Evolutionary conservation across 2,329 filamentous ascomycete genomes (phyloP).

Genomic region (Monilinia vaccinii-corymbosi): DNA sequence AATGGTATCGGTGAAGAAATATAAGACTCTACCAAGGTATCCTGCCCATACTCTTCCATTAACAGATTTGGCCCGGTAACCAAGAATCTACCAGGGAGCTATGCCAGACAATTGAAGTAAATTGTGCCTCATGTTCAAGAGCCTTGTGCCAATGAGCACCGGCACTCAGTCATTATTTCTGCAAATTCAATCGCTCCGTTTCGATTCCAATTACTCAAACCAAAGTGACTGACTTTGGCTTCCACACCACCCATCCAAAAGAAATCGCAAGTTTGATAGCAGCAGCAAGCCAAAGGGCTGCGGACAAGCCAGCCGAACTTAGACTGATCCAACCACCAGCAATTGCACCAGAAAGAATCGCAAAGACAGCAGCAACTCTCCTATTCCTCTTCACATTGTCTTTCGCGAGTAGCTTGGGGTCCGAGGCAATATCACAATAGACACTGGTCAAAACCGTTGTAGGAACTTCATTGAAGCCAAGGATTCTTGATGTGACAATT

Average conservation of each 20-base stretch:
- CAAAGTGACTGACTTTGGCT: conserved; percentile 21
- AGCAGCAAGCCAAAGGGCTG: conserved; percentile 37
- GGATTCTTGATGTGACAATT: conserved; percentile 61
- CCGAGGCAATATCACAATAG: conserved; percentile 72
- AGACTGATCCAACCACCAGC: conserved; percentile 46
- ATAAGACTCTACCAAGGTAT: not conserved
- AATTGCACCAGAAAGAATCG: conserved; percentile 45
- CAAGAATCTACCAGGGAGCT: not conserved
- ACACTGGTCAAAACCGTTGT: conserved; percentile 74
- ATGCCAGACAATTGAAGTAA: not conserved
- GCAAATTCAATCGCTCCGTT: not conserved
- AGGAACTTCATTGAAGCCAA: conserved; percentile 62
- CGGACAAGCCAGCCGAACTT: conserved; percentile 40
- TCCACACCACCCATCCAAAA: conserved; percentile 53
- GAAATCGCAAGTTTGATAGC: conserved; percentile 47
- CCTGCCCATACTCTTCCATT: not conserved
- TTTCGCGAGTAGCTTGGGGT: conserved; percentile 40
- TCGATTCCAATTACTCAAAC: not conserved
- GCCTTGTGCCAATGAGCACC: not conserved
- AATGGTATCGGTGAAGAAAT: not conserved
- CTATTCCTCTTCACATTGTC: conserved; percentile 45
- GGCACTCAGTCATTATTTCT: not conserved
- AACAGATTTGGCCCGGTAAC: not conserved
- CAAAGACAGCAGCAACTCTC: conserved; percentile 39
- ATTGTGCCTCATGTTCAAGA: not conserved